Base-by-base conservation (phyloP, 176 grass and related monocot species). In the Bromus sterilis region DNA sequence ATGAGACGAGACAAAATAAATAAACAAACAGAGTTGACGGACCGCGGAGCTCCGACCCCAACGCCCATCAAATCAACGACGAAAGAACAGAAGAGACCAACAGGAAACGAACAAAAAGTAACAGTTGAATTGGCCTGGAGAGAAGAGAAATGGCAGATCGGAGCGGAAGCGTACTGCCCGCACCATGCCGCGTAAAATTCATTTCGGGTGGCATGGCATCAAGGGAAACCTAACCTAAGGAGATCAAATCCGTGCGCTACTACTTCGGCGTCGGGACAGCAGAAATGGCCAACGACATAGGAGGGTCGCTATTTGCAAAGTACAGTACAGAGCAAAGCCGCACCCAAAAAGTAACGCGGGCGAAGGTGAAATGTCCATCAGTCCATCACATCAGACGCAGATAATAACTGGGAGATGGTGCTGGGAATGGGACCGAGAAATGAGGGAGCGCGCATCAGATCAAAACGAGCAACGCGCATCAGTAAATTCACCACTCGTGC, bases 51-150 rank as follows among this genome's bases (percentile, higher is more conserved):
- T 55, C 51, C 48, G 68, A 59, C 26, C 71, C 56, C 53, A 15
- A 71, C 75, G 57, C 57, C 66, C 58, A 74, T 79, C 88, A 59
- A 66, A 83, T 82, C 82, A 62, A 23, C 30, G 87, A 85, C 48
- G 48, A 77, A 64, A 82, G 28, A 82, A 20, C 78, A 85, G 63
- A 82, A 71, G 64, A 44, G 12, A 71, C 65, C 83, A 82, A 65
- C n/a, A 82, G 87, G 81, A 32, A 86, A 66, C 65, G 12, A 89
- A 89, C 82, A 89, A 86, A 86, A 86, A 20, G 56, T 6, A 41
- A 2, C 65, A 82, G 56, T 86, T 78, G 39, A 73, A 58, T 89
- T 60, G 56, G 66, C 30, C 20, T 6, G 32, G 21, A 36, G 18
- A 65, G 58, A 55, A 78, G 46, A 46, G 58, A 78, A 68, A 80